Percentiles rank a stretch among this genome's conserved stretches.
phyloP scores from a whole-genome alignment of 768 basidiomycete genomes.

The Hirschioporus abietinus region DNA sequence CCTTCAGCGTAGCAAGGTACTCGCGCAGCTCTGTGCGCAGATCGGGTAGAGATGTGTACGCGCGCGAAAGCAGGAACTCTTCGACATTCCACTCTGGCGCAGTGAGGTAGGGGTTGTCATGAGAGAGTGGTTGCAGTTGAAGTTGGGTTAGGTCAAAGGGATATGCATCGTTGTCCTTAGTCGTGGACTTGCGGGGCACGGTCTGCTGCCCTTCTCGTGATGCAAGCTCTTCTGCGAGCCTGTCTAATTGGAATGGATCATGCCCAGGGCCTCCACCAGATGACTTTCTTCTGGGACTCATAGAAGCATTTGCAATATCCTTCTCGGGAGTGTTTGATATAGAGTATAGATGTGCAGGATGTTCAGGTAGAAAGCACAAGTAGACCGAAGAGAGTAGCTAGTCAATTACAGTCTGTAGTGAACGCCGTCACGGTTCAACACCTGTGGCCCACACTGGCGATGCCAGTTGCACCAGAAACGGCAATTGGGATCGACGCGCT shows the following conservation, averaged over 20 bases:
- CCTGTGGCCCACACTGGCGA: too few species aligned
- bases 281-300: background rate
- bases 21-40: constrained; percentile 82
- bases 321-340: background rate
- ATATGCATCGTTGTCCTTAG: constrained; percentile 42
- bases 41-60: constrained; percentile 82
- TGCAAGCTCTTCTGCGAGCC: constrained; percentile 68
- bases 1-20: constrained; percentile 78
- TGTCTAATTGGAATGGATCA: constrained; percentile 65
- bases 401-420: background rate
- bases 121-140: constrained; percentile 60
- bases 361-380: too few species aligned
- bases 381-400: background rate
- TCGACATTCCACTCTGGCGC: constrained; percentile 74
- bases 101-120: constrained; percentile 68
- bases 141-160: constrained; percentile 30
- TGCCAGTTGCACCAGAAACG: background rate
- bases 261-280: constrained; percentile 10
- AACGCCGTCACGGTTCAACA: background rate
- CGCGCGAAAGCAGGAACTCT: constrained; percentile 79
- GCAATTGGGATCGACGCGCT: background rate
- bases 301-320: background rate
- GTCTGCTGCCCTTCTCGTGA: constrained; percentile 38
- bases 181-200: constrained; percentile 6
- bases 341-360: background rate